Evolutionary conservation across 148 eudicot species (phyloP), one percentile per base, ranked within the genome.

Genomic region (Arbutus unedo): DNA sequence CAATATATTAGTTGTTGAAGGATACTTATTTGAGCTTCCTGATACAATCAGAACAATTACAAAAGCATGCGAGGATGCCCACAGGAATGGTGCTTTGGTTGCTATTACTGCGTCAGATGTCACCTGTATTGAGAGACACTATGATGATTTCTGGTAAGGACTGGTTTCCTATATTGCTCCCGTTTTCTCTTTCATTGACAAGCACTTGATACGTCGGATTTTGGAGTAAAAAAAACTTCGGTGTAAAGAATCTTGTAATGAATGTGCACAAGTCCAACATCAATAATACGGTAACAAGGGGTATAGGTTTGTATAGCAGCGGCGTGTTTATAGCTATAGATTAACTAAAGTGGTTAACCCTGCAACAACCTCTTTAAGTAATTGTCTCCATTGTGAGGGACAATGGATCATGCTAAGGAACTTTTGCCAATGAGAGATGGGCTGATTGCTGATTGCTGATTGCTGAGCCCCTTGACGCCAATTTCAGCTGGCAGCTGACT

Each of bases 61-160:
- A 67, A 89, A 84, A 90, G 98, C 95, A 74, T 96, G 99, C 76
- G 88, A 94, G 85, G 97, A 90, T 57, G 99, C 99, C 25, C 97
- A 86, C 84, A 90, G 86, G 75, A 87, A 81, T 83, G 98, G 96
- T 85, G 97, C 94, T 78, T 83, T 94, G 59, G 96, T 96, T 83
- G 98, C 97, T 83, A 91, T 96, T 80, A 94, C 99, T 18, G 99
- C 98, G 13, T 96, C 99, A 11, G 99, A 96, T 83, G 93, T 94
- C 71, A 87, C 96, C 82, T 96, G 99, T 90, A 96, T 96, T 57
- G 98, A 96, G 87, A 92, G 94, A 82, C 99, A 94, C 84, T 96
- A 92, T 68, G 98, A 96, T 77, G 93, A 93, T 89, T 93, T 90
- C 89, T 94, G 99, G 99, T 96, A 90, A 88, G 74, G 75, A 75